phyloP scores from a whole-genome alignment of 768 basidiomycete species.

The Dacryopinax spathularia region DNA sequence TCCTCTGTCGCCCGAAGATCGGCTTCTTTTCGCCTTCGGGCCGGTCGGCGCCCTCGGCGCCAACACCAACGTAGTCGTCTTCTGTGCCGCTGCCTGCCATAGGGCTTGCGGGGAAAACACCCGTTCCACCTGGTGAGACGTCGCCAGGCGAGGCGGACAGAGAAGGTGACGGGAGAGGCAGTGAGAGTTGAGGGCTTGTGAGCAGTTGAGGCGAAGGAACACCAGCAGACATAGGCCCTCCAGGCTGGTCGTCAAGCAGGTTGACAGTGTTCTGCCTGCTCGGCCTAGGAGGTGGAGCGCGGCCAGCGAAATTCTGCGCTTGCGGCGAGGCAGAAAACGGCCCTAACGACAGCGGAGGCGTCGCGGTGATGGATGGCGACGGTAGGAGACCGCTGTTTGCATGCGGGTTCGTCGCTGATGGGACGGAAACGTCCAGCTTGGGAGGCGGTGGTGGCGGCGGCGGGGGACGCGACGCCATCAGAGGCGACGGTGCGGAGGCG shows the following conservation, averaged over 20 bases:
- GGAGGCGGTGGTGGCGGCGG: not conserved
- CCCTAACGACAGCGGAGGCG: not conserved
- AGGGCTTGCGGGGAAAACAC: not conserved
- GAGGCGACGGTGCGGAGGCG: not conserved
- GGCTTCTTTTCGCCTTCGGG: not conserved
- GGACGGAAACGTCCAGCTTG: not conserved
- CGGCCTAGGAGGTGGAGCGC: constrained; percentile 56
- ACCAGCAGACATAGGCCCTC: not conserved
- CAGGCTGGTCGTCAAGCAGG: constrained; percentile 21
- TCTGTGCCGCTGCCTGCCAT: not conserved
- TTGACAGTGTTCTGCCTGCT: constrained; percentile 75
- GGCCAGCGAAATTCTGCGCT: not conserved
- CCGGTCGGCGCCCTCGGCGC: not conserved
- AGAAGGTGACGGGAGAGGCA: not conserved
- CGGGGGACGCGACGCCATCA: not conserved
- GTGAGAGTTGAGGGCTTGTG: not conserved
- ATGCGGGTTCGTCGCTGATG: not conserved
- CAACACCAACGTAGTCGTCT: not conserved
- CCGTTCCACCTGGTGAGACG: not conserved
- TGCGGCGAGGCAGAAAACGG: not conserved
- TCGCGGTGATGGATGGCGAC: not conserved
- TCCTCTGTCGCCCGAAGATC: not conserved
- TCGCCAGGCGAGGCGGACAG: not conserved
- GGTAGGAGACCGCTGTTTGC: not conserved
- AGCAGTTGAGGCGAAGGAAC: not conserved